These are phyloP conservation scores for Lolium perenne DNA, from an alignment of 176 grass and related monocot species.

Conservation along the genomic window DNA sequence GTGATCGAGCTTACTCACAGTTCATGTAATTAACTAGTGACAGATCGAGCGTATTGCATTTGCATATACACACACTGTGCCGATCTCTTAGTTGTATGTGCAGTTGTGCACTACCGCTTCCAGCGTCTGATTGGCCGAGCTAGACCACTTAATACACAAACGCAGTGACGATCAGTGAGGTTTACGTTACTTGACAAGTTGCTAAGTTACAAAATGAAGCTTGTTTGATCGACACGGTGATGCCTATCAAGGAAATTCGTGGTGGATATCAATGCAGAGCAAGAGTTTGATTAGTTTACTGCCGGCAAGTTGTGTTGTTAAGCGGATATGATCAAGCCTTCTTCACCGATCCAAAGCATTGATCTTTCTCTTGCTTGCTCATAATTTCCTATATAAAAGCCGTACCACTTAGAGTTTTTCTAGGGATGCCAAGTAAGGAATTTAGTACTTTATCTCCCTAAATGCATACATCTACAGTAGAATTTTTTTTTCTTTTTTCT, in stretches of 20 bases:
- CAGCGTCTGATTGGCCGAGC: not conserved
- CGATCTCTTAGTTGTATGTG: constrained; percentile 14
- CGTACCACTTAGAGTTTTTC: too few relatives aligned
- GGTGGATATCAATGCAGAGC: not conserved
- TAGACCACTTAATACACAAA: not conserved
- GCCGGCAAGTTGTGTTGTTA: too few relatives aligned
- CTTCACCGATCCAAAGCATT: not conserved
- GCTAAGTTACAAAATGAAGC: not conserved
- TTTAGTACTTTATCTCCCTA: too few relatives aligned
- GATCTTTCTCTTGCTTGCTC: too few relatives aligned
- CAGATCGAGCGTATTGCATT: not conserved
- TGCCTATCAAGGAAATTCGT: not conserved
- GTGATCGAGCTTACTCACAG: too few relatives aligned
- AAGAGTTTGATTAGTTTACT: not conserved
- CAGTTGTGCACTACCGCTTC: not conserved
- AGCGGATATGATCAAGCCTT: not conserved
- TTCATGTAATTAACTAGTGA: not conserved
- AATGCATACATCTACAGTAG: too few relatives aligned
- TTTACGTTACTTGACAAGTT: constrained; percentile 16
- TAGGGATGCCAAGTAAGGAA: too few relatives aligned
- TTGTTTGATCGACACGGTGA: not conserved
- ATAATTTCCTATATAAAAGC: not conserved
- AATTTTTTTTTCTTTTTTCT: too few relatives aligned
- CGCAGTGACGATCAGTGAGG: not conserved
- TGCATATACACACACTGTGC: not conserved